These are phyloP conservation scores for Aspergillus steynii DNA, from an alignment of 495 filamentous ascomycete species.

Conservation along the genomic window DNA sequence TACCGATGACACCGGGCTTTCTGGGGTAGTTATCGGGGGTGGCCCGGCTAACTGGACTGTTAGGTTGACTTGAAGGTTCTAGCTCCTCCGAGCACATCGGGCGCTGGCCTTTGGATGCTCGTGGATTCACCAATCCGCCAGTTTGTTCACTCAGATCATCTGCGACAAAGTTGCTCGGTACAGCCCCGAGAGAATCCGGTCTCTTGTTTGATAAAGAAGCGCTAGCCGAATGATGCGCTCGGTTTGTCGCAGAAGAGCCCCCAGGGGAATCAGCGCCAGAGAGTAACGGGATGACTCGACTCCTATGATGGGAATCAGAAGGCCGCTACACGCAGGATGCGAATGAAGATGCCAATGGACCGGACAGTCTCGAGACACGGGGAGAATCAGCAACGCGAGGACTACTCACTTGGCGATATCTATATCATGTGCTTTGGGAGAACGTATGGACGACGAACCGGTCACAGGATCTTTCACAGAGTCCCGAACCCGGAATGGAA, in stretches of 20 bases:
- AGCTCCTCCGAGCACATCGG: conserved; percentile 15
- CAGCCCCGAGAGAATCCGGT: conserved; percentile 19
- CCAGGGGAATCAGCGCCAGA: conserved; percentile 21
- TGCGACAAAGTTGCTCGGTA: conserved; percentile 22
- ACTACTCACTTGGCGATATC: conserved; percentile 20
- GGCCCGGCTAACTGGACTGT: conserved; percentile 12
- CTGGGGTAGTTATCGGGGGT: conserved; percentile 13
- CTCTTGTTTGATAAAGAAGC: conserved; percentile 22
- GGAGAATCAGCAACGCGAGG: not conserved
- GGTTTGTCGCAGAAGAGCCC: conserved; percentile 27
- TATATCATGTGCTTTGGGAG: conserved; percentile 3
- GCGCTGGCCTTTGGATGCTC: conserved; percentile 15
- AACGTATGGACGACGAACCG: conserved; percentile 2
- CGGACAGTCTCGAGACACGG: not conserved
- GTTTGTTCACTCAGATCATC: conserved; percentile 27
- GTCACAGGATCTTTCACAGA: not conserved
- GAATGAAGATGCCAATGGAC: not conserved
- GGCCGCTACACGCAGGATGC: not conserved
- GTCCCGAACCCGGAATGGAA: conserved; percentile 19
- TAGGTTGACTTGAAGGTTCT: conserved; percentile 11
- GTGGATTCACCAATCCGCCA: conserved; percentile 15
- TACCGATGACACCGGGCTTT: conserved; percentile 14
- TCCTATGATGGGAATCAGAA: conserved; percentile 16
- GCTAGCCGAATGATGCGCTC: conserved; percentile 24
- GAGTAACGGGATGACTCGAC: conserved; percentile 18